Evolutionary conservation across 2,329 filamentous ascomycete species (phyloP).

Genomic region (Neoscytalidium dimidiatum): DNA sequence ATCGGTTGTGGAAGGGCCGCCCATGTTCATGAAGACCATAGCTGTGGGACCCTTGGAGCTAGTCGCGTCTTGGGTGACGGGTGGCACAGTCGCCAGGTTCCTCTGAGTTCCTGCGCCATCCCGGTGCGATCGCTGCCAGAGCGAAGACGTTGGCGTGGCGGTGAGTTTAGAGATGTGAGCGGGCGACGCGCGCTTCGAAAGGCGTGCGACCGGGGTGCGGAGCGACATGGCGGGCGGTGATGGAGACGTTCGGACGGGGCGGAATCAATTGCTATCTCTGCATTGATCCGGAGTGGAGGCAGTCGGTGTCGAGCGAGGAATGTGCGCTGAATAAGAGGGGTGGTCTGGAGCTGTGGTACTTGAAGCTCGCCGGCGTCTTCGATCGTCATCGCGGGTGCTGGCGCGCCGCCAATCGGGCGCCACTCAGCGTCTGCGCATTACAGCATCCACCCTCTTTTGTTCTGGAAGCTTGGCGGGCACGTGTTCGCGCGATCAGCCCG

Average conservation of each 20-base stretch:
- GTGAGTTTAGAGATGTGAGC: slow-evolving; percentile 31
- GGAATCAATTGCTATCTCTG: slow-evolving; percentile 16
- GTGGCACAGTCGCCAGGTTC: slow-evolving; percentile 53
- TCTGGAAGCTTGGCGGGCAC: slow-evolving; percentile 1
- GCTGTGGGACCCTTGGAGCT: slow-evolving; percentile 81
- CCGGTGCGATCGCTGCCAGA: slow-evolving; percentile 29
- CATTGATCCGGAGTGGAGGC: not conserved
- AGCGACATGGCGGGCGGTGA: slow-evolving; percentile 38
- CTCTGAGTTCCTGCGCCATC: not conserved
- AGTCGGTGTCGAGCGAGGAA: not conserved
- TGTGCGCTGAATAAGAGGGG: slow-evolving; percentile 6
- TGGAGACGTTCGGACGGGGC: slow-evolving; percentile 22
- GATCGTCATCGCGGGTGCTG: slow-evolving; percentile 19
- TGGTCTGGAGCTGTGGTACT: not conserved
- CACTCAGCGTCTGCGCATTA: slow-evolving; percentile 12
- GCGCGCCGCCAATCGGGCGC: slow-evolving; percentile 15
- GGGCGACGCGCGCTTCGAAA: slow-evolving; percentile 35
- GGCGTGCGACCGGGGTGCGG: slow-evolving; percentile 34
- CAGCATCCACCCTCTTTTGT: not conserved
- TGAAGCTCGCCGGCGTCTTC: not conserved
- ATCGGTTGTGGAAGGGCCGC: slow-evolving; percentile 82
- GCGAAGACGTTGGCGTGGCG: slow-evolving; percentile 33
- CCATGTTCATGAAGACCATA: slow-evolving; percentile 99
- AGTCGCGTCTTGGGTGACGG: slow-evolving; percentile 76
- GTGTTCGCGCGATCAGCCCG: not conserved